phyloP scores from a whole-genome alignment of 306 rosid genomes.

The Dryas alaskensis region DNA sequence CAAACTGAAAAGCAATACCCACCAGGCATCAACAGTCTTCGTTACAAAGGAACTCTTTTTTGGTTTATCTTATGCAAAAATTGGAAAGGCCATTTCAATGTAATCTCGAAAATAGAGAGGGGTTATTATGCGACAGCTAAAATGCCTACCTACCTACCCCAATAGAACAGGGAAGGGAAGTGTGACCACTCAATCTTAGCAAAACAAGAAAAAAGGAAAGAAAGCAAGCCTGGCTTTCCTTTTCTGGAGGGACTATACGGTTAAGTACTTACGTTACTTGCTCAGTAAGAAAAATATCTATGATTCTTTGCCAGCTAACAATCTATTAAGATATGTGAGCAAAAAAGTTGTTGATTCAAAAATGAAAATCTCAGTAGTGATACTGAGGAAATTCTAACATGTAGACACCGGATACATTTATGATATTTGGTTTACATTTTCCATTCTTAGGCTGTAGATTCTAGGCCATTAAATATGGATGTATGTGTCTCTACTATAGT shows the following conservation, averaged over 20 bases:
- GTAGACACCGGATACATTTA: no score
- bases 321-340: no score
- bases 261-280: background rate
- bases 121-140: background rate
- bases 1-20: background rate
- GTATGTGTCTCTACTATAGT: no score
- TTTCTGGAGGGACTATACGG: background rate
- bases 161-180: background rate
- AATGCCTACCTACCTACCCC: background rate
- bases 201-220: background rate
- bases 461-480: no score
- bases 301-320: background rate
- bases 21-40: background rate
- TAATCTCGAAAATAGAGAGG: background rate
- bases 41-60: background rate
- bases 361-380: no score
- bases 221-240: background rate
- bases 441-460: no score
- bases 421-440: no score
- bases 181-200: background rate
- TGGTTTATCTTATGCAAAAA: background rate
- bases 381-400: no score
- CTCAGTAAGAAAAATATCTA: slow-evolving; percentile 11
- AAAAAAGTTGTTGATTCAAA: no score
- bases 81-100: background rate